Base-by-base conservation (phyloP, 148 eudicot genomes). In the Simmondsia chinensis region DNA sequence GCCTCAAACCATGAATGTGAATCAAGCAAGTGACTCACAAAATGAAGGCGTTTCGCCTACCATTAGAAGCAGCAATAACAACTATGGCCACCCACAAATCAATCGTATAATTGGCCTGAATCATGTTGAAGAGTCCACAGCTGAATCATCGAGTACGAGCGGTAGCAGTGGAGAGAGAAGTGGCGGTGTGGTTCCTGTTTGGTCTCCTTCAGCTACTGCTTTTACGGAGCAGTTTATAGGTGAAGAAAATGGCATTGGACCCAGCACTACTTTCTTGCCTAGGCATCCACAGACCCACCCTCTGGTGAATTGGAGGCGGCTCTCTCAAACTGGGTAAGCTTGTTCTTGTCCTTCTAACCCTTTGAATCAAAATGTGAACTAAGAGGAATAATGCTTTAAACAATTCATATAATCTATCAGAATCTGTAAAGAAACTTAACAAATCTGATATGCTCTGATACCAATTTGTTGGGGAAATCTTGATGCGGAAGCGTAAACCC, bases 281-380 rank as follows among this genome's bases (percentile, higher is more conserved):
- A 75, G 91, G 77, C 95, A 80, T 67, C 87, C 87, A 21, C 82
- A 81, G 55, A 73, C 96, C 39, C 94, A 79, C 30, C 82, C 73
- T 54, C 26, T 76, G 29, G 52, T 91, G 63, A 79, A 82, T 65
- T 85, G 88, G 93, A 72, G 77, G 42, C 75, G 73, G 56, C 93
- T 84, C 60, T 74, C 97, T 60, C 95, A 91, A 68, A 85, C 85
- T 30, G 95, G 97, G 97, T 85, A 73, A 78, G 68, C 43, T 54
- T 63, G 47, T 27, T 12, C 27, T 18, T 51, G 33, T 20, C n/a
- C n/a, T n/a, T n/a, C n/a, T n/a, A n/a, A n/a, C n/a, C n/a, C n/a
- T n/a, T n/a, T n/a, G n/a, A n/a, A n/a, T n/a, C n/a, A n/a, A n/a
- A n/a, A n/a, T n/a, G n/a, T n/a, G n/a, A n/a, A n/a, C n/a, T n/a